These are phyloP conservation scores for Cynara cardunculus DNA, from an alignment of 129 eudicot genomes.

Conservation along the genomic window DNA sequence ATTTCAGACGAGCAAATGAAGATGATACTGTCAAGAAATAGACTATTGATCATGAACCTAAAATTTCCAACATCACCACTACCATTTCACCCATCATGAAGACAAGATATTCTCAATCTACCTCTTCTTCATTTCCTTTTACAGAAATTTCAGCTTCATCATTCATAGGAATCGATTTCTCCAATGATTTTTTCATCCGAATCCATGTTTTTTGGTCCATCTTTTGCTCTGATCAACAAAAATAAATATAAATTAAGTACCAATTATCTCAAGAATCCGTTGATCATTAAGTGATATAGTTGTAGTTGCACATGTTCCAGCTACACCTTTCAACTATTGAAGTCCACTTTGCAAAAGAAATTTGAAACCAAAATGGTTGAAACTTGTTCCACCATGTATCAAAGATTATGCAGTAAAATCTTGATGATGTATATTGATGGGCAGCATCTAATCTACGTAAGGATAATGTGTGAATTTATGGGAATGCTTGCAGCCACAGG, in stretches of 20 bases:
- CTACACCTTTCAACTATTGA: background rate
- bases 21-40: background rate
- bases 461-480: too few species aligned
- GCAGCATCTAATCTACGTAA: background rate
- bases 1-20: background rate
- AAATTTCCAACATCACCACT: background rate
- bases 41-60: background rate
- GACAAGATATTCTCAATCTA: slow-evolving; percentile 18
- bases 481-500: background rate
- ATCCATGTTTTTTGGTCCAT: slow-evolving; percentile 68
- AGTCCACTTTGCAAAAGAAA: background rate
- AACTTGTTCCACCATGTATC: background rate
- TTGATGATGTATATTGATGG: background rate
- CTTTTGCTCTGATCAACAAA: slow-evolving; percentile 24
- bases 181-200: slow-evolving; percentile 39
- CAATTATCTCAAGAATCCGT: background rate
- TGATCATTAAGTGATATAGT: background rate
- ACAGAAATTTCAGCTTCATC: slow-evolving; percentile 22
- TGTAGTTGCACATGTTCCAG: background rate
- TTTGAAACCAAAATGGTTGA: background rate
- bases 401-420: background rate
- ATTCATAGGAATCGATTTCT: slow-evolving; percentile 41
- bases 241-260: background rate
- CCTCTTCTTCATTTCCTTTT: slow-evolving; percentile 48
- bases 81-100: slow-evolving; percentile 13